Evolutionary conservation across 2,329 filamentous ascomycete species (phyloP), one percentile per base, ranked within the genome.

Genomic region (Juglanconis juglandina): DNA sequence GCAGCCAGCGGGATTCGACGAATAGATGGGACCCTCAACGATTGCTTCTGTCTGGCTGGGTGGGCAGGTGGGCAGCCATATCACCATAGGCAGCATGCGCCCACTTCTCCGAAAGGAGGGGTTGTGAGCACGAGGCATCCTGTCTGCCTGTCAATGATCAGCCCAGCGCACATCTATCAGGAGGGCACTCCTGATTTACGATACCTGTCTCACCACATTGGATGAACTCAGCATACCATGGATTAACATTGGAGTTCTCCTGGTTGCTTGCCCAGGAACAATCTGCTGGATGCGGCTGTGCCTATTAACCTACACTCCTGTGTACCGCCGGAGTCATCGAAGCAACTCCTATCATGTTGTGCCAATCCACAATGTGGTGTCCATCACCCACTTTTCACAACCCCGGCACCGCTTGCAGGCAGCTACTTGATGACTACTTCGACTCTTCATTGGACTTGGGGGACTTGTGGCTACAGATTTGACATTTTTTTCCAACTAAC

Each of bases 41-140:
- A 34, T 50, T 34, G 37, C 39, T 33, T 42, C 30, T 14, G 32
- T 14, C 51, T 37, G 47, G n/a, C 37, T 46, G 35, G 1, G 8
- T 2, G 17, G 17, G 17, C 17, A 17, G 50, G 49, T 34, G 47
- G 24, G 14, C 41, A 39, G 11, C 14, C 39, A 51, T 17, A 49
- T 37, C 33, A 59, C 50, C 24, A 35, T n/a, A 17, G 54, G 41
- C 35, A 55, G 49, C 53, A 44, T 49, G 39, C 42, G 53, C 37
- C 30, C 39, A 34, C 24, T 14, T 34, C 33, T 13, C 39, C 32
- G 11, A n/a, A 56, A 54, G 55, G n/a, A 49, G 33, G 52, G 52
- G 52, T 32, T 33, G 33, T 24, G 32, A 47, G 14, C 32, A 46
- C 49, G 14, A 17, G 24, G 24, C 44, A n/a, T 11, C 24, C 41